A percentile compares a stretch with the other conserved stretches of the same genome.
phyloP scores from a whole-genome alignment of 2,329 filamentous ascomycete genomes.

The Hymenoscyphus scutula region DNA sequence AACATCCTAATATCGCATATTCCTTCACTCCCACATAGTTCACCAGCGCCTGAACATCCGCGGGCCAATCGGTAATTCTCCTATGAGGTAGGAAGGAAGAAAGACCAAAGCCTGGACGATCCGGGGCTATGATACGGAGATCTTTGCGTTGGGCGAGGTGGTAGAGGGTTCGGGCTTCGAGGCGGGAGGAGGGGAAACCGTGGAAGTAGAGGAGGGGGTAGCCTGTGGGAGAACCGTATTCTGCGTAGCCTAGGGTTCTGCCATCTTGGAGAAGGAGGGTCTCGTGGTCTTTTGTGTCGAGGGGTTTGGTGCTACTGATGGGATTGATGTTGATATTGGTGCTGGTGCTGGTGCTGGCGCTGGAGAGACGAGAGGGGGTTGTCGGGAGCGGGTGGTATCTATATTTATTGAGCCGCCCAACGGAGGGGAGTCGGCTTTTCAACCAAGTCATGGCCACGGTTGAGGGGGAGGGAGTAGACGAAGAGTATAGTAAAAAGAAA shows the following conservation, averaged over 20 bases:
- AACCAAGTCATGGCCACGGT: neutral
- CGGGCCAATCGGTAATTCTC: neutral
- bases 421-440: neutral
- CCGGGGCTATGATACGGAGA: neutral
- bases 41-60: neutral
- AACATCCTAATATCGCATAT: neutral
- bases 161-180: neutral
- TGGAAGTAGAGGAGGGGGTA: neutral
- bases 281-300: neutral
- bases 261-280: neutral
- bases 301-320: too few relatives aligned
- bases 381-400: neutral
- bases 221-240: neutral
- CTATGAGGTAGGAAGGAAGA: neutral
- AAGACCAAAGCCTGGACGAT: neutral
- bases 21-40: neutral
- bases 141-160: neutral
- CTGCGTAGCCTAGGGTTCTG: neutral
- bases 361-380: neutral
- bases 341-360: neutral
- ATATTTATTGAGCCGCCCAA: neutral
- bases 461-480: too few relatives aligned
- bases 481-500: too few relatives aligned
- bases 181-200: neutral
- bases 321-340: too few relatives aligned